phyloP scores from a whole-genome alignment of 2,329 filamentous ascomycete species.

The Cordyceps fumosorosea region DNA sequence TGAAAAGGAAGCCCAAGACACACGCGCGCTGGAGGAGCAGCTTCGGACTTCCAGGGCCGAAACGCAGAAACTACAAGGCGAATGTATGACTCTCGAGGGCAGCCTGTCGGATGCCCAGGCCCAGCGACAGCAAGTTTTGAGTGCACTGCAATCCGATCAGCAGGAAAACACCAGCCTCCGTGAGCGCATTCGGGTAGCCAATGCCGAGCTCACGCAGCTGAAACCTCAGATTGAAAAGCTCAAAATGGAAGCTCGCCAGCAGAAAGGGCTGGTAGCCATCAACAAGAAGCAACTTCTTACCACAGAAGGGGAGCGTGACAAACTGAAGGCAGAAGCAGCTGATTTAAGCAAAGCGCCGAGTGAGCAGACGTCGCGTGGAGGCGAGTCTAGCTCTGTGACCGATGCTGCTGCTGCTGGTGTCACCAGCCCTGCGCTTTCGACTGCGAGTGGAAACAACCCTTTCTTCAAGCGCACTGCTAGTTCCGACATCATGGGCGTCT shows the following conservation, averaged over 20 bases:
- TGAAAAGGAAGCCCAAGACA: slow-evolving; percentile 85
- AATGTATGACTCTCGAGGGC: slow-evolving; percentile 76
- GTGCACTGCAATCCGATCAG: slow-evolving; percentile 76
- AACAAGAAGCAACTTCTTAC: slow-evolving; percentile 97
- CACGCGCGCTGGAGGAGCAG: slow-evolving; percentile 78
- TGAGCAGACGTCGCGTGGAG: slow-evolving; percentile 50
- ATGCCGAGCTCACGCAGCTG: slow-evolving; percentile 73
- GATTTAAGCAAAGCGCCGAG: slow-evolving; percentile 57
- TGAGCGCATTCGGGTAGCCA: slow-evolving; percentile 78
- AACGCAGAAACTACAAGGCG: slow-evolving; percentile 75
- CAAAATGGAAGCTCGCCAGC: slow-evolving; percentile 83
- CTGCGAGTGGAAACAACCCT: slow-evolving; percentile 78
- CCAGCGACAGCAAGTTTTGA: slow-evolving; percentile 70
- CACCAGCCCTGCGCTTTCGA: slow-evolving; percentile 63
- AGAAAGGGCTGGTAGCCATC: slow-evolving; percentile 93
- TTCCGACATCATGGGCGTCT: slow-evolving; percentile 52
- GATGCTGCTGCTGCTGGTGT: slow-evolving; percentile 41
- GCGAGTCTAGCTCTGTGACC: slow-evolving; percentile 43
- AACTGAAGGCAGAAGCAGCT: slow-evolving; percentile 72
- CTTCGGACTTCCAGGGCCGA: slow-evolving; percentile 69
- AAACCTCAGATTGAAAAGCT: slow-evolving; percentile 92
- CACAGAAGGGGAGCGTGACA: slow-evolving; percentile 81
- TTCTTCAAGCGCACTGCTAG: slow-evolving; percentile 75
- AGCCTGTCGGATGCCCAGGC: slow-evolving; percentile 73
- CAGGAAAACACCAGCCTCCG: slow-evolving; percentile 81